Conservation (phyloP, 2,329 filamentous ascomycete species). For the Penicillium sp. region DNA sequence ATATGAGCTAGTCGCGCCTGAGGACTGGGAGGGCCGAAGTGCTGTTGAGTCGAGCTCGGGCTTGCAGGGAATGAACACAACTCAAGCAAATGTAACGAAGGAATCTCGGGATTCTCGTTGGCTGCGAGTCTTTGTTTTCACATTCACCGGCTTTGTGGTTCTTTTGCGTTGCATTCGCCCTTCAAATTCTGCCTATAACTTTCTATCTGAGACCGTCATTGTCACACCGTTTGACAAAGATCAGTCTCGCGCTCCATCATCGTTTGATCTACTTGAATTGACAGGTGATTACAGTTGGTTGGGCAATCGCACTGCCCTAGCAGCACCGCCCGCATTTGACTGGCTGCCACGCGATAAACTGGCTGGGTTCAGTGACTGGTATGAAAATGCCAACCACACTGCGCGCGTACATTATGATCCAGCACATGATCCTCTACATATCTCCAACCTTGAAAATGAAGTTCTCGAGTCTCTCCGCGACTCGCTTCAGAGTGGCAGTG, state of each 20-base stretch:
- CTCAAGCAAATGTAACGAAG: neutral
- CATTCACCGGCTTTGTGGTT: conserved; percentile 1
- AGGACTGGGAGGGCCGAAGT: conserved; percentile 17
- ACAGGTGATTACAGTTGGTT: conserved; percentile 23
- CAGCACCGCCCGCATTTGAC: conserved; percentile 15
- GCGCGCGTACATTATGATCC: conserved; percentile 35
- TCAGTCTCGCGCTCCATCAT: conserved; percentile 6
- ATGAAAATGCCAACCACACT: conserved; percentile 8
- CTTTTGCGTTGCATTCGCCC: conserved; percentile 19
- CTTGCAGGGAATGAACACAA: neutral
- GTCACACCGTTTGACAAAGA: conserved; percentile 23
- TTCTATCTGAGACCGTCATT: conserved; percentile 24
- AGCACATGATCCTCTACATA: conserved; percentile 41
- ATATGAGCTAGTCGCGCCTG: conserved; percentile 16
- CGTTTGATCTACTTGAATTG: conserved; percentile 18
- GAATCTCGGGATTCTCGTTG: conserved; percentile 1
- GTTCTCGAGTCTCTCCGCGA: conserved; percentile 28
- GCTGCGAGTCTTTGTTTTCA: conserved; percentile 9
- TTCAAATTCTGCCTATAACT: conserved; percentile 17
- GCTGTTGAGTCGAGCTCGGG: conserved; percentile 8
- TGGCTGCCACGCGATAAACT: conserved; percentile 22
- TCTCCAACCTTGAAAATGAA: conserved; percentile 41
- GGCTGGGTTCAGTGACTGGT: conserved; percentile 28
- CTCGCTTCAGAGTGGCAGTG: conserved; percentile 14
- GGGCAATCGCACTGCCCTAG: conserved; percentile 23